Conservation (phyloP, 73 alveolate genomes). For the Paramecium pentaurelia region DNA sequence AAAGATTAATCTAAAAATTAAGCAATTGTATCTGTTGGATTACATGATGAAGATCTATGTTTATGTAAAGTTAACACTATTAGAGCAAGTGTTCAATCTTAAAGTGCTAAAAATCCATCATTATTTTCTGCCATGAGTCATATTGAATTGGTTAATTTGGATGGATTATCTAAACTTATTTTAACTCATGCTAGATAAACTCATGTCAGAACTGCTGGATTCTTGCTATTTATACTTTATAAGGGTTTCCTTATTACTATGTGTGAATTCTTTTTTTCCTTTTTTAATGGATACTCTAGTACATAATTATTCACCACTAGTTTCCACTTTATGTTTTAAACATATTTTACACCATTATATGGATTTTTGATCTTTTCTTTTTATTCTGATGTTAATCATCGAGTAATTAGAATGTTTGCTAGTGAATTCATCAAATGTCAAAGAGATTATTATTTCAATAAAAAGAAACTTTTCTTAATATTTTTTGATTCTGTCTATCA, state of each 20-base stretch:
- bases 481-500: constrained; percentile 23
- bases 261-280: constrained; percentile 49
- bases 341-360: neutral
- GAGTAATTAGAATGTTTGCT: constrained; percentile 31
- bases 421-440: constrained; percentile 44
- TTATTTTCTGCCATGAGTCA: neutral
- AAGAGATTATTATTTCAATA: constrained; percentile 32
- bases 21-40: neutral
- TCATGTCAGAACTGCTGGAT: constrained; percentile 32
- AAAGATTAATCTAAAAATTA: neutral
- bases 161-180: constrained; percentile 6
- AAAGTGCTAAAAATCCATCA: neutral
- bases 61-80: neutral
- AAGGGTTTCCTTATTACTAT: constrained; percentile 21
- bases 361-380: neutral
- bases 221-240: neutral
- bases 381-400: constrained; percentile 38
- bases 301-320: constrained; percentile 17
- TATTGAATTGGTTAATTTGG: neutral
- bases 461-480: neutral
- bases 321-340: constrained; percentile 29
- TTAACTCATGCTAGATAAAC: constrained; percentile 37
- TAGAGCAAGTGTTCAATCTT: constrained; percentile 24
- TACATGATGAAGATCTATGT: neutral
- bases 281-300: constrained; percentile 17